Evolutionary conservation across 83 land plant genomes (phyloP), one percentile per base, ranked within the genome.

Genomic region (Picea engelmannii): DNA sequence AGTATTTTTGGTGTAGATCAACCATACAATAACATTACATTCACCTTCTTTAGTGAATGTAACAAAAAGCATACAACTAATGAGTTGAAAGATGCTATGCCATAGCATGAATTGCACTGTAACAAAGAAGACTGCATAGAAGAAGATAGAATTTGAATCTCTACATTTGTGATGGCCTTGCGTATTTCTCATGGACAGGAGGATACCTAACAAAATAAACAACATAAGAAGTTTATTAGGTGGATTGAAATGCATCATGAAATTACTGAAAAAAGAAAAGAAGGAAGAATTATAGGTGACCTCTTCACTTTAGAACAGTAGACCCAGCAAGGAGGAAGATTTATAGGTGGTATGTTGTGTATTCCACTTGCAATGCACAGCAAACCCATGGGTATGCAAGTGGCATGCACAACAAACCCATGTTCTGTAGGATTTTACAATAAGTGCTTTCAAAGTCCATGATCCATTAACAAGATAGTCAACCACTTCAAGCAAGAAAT

Each of bases 71-170:
- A 21, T 23, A 35, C 78, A n/a, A 5, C 40, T 31, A 89, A 84
- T 82, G 78, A 55, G 85, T 70, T 9, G 91, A 44, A 35, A 84
- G 84, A n/a, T 85, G 27, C 71, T 74, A 82, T 66, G 52, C 31
- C 21, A 21, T 62, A 70, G 62, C 84, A 12, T 88, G 87, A 2
- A 95, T 66, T 23, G 93, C 92, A 77, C 82, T 85, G 85, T 95
- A 95, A 79, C 96, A 95, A 71, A 90, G 89, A 17, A 95, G 94
- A 81, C 98, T 95, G 83, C 98, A 95, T 52, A 95, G 90, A 24
- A 96, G 98, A 59, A 95, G 90, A 62, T 86, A 8, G 94, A 87
- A 82, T 92, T 93, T 0, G 98, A 92, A 80, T 95, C 98, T 13
- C 98, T 87, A 78, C 93, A 95, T 81, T 88, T 95, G 90, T 95